A percentile compares a stretch with the other conserved stretches of the same genome.
These are phyloP conservation scores for Biscogniauxia sp. DNA, from an alignment of 2,329 filamentous ascomycete species.

Conservation along the genomic window DNA sequence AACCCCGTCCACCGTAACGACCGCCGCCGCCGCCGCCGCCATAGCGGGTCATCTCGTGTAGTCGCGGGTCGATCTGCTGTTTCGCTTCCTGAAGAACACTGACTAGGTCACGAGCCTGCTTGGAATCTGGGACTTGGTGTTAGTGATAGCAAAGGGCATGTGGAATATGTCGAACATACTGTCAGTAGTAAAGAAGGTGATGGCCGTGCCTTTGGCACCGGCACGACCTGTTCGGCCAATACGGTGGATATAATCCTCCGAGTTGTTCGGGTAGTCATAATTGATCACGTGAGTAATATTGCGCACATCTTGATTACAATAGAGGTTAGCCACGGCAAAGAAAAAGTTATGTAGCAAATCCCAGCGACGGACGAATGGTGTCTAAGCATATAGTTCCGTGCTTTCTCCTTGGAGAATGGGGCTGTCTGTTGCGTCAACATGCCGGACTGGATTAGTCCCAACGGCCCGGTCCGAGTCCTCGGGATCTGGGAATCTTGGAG, in stretches of 20 bases:
- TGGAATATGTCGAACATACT: slow-evolving; percentile 63
- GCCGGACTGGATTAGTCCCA: slow-evolving; percentile 52
- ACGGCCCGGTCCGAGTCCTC: slow-evolving; percentile 53
- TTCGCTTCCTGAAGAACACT: slow-evolving; percentile 92
- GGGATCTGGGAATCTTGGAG: slow-evolving; percentile 55
- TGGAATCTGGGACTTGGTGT: slow-evolving; percentile 62
- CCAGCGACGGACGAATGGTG: slow-evolving; percentile 52
- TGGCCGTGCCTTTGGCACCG: slow-evolving; percentile 91
- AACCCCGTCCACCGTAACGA: slow-evolving; percentile 66
- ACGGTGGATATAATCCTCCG: slow-evolving; percentile 97
- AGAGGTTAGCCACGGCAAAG: slow-evolving; percentile 76
- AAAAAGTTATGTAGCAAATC: slow-evolving; percentile 57
- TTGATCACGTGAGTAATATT: slow-evolving; percentile 99
- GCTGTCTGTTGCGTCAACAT: slow-evolving; percentile 60
- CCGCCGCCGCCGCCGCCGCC: slow-evolving; percentile 79
- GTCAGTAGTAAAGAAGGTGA: slow-evolving; percentile 98
- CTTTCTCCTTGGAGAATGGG: slow-evolving; percentile 55
- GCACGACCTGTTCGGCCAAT: slow-evolving; percentile 95
- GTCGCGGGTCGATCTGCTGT: slow-evolving; percentile 94
- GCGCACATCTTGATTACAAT: slow-evolving; percentile 83
- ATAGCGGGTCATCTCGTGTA: slow-evolving; percentile 94
- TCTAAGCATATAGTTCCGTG: slow-evolving; percentile 52
- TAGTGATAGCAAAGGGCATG: slow-evolving; percentile 26
- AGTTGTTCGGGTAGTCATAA: slow-evolving; percentile 99
- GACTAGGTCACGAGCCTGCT: slow-evolving; percentile 96